Evolutionary conservation across 495 filamentous ascomycete species (phyloP).

Genomic region (Recurvomyces mirabilis): DNA sequence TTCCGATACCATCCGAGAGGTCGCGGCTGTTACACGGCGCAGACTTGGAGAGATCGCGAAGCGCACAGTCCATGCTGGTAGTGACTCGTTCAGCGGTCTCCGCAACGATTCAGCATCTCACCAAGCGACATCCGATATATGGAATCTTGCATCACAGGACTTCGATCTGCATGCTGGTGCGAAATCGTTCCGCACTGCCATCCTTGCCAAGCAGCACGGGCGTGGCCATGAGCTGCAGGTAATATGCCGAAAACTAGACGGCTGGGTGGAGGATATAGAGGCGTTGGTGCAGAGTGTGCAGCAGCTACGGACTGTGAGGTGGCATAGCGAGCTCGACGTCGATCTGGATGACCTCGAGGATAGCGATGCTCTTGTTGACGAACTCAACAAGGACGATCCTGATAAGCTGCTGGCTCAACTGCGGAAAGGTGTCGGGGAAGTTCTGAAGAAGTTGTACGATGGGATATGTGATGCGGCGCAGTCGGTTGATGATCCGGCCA

Average conservation of each 20-base stretch:
- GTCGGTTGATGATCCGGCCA: constrained; percentile 39
- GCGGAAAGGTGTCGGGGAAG: constrained; percentile 41
- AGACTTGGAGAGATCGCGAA: neutral
- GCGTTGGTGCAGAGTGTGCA: constrained; percentile 50
- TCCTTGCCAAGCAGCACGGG: constrained; percentile 49
- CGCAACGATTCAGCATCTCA: neutral
- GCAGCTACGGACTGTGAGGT: constrained; percentile 53
- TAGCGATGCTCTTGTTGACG: constrained; percentile 49
- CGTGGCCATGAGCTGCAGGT: constrained; percentile 51
- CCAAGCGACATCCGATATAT: constrained; percentile 15
- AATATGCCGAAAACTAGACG: constrained; percentile 48
- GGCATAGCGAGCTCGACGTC: constrained; percentile 66
- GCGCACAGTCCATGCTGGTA: neutral
- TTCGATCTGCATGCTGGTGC: constrained; percentile 47
- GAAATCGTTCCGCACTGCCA: constrained; percentile 39
- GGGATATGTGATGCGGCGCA: constrained; percentile 41
- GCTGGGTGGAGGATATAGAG: constrained; percentile 56
- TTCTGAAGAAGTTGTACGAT: constrained; percentile 48
- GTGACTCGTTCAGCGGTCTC: neutral
- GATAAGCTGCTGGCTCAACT: constrained; percentile 50
- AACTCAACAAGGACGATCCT: constrained; percentile 66
- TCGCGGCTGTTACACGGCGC: constrained; percentile 19
- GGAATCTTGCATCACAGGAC: constrained; percentile 36
- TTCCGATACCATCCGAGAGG: constrained; percentile 17
- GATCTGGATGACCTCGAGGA: constrained; percentile 64